Conservation (phyloP, 495 filamentous ascomycete species). For the Amniculicola lignicola region DNA sequence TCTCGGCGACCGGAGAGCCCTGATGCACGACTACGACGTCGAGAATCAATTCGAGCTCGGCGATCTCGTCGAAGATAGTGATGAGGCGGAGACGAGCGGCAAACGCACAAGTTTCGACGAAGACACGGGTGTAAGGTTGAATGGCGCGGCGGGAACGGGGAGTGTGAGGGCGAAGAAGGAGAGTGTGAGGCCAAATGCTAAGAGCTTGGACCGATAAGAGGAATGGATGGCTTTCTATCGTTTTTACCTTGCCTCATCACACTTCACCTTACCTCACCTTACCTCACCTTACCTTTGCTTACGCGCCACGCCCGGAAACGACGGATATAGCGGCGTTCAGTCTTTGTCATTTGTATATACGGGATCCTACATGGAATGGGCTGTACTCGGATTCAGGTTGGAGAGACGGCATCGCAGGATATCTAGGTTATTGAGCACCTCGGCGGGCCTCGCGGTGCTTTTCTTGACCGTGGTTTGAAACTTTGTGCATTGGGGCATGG, state of each 20-base stretch:
- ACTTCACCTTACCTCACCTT: too few relatives aligned
- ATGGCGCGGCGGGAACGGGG: constrained; percentile 12
- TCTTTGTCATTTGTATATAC: too few relatives aligned
- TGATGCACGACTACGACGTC: constrained; percentile 81
- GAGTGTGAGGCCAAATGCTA: constrained; percentile 10
- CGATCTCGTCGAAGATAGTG: constrained; percentile 69
- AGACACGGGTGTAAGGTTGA: constrained; percentile 1
- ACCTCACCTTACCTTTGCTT: too few relatives aligned
- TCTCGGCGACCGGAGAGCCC: constrained; percentile 62
- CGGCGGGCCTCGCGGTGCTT: too few relatives aligned
- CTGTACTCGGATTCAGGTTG: too few relatives aligned
- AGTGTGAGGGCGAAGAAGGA: constrained; percentile 27
- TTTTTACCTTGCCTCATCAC: too few relatives aligned
- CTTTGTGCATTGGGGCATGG: too few relatives aligned
- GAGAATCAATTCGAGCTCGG: constrained; percentile 59
- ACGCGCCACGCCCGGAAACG: too few relatives aligned
- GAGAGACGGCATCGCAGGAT: too few relatives aligned
- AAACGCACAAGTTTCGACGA: constrained; percentile 43
- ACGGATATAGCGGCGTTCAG: too few relatives aligned
- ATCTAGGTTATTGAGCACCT: neutral
- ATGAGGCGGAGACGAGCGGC: constrained; percentile 48
- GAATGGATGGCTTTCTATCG: too few relatives aligned
- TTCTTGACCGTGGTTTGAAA: too few relatives aligned
- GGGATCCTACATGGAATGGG: neutral
- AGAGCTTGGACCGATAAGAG: constrained; percentile 19